Base-by-base conservation (phyloP, 1,284 basidiomycete species). In the Exobasidium cylindrosporum region DNA sequence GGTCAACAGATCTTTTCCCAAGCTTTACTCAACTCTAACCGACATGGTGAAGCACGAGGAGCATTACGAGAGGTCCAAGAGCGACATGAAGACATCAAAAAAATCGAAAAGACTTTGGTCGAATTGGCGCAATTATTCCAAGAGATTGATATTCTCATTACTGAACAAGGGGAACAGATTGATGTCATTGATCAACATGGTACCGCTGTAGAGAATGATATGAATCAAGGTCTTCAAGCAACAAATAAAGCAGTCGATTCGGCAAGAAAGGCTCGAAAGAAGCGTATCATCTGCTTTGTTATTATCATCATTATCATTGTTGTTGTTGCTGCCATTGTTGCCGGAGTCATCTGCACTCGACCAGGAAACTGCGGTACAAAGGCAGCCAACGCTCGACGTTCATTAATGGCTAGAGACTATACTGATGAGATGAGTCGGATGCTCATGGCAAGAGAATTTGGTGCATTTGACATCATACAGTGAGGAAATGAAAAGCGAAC, bases 61-160 rank as follows among this genome's bases (percentile, higher is more conserved):
- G 93, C 90, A 0, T 91, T 90, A 79, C 86, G 87, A 57, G 94
- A 96, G 81, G 92, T 95, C 1, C 92, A 96, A 80, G 87, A 90
- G 70, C 85, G 94, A 56, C 92, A 96, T 75, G 86, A 89, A 73
- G 93, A 97, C 66, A 87, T 97, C 69, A 85, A 86, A 70, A 87
- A 87, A 73, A 92, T 97, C 79, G 92, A 96, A 80, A 83, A 85
- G 70, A 96, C 92, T 1, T 82, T 97, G 56, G 87, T 86, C 26
- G 92, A 97, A 80, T 85, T 97, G 58, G 90, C 89, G 1, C 89
- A 92, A 78, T 83, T 97, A 67, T 93, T 96, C 82, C 86, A 86
- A 68, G 94, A 97, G 59, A 76, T 79, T 68, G 73, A 73, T 56
- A 78, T 76, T 57, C 68, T 79, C 14, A 74, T 79, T 28, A 69